Evolutionary conservation across 1,284 basidiomycete genomes (phyloP).

Genomic region (Peniophora sp.): DNA sequence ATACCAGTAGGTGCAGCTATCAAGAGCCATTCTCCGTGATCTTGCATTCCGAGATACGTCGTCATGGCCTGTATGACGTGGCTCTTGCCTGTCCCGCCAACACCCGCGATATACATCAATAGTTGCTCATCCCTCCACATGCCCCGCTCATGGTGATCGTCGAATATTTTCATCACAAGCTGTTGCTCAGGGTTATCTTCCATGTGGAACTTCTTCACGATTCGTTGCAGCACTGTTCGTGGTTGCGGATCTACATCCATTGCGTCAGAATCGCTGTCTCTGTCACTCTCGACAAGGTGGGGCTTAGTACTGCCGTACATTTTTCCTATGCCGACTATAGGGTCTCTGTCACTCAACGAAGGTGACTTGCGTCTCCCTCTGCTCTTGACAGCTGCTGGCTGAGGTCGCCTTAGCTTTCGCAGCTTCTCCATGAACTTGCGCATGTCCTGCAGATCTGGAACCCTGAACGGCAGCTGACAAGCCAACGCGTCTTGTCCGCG

Average conservation of each 20-base stretch:
- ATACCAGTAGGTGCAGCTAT: conserved; percentile 9
- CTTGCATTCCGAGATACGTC: neutral
- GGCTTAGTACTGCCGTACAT: neutral
- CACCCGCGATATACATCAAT: conserved; percentile 10
- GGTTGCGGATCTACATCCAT: neutral
- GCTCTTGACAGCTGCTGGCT: too few relatives aligned
- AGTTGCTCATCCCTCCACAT: conserved; percentile 3
- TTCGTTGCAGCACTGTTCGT: neutral
- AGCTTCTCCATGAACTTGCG: too few relatives aligned
- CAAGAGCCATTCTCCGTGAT: neutral
- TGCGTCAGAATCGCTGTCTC: neutral
- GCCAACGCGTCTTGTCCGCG: too few relatives aligned
- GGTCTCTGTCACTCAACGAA: neutral
- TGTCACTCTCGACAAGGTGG: neutral
- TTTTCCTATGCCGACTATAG: neutral
- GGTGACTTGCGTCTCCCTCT: too few relatives aligned
- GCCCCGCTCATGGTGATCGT: neutral
- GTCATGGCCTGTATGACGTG: conserved; percentile 10
- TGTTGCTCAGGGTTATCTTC: neutral
- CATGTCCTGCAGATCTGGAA: too few relatives aligned
- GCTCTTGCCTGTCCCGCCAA: conserved; percentile 13
- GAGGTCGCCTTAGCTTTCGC: too few relatives aligned
- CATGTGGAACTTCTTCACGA: neutral
- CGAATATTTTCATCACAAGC: neutral
- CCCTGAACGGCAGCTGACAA: too few relatives aligned